Evolutionary conservation across 2,329 filamentous ascomycete species (phyloP), one percentile per base, ranked within the genome.

Genomic region (Fusarium succisae): DNA sequence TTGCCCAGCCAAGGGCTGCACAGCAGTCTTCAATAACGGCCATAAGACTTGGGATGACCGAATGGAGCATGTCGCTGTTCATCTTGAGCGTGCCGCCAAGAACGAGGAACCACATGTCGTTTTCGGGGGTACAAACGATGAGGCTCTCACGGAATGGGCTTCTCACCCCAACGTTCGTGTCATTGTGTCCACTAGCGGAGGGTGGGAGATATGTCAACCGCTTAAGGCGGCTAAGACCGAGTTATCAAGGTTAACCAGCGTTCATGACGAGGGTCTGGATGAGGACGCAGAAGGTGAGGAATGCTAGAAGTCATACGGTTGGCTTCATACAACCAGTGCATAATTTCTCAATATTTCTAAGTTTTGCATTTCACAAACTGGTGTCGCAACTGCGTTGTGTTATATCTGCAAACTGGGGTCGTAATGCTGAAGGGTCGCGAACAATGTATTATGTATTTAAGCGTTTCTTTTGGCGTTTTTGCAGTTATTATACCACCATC

Each of bases 1-100:
- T 6, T 95, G 94, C 78, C 88, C 91, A 1, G 89, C 89, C 5
- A 76, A 79, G 0, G 89, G 88, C 70, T 98, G 95, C 80, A 78
- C 72, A 3, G 57, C 66, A 17, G 80, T 81, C 2, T 97, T 97
- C 78, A 80, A 85, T 78, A 80, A 85, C 11, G 93, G 92, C 0
- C 69, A 80, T 1, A 87, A 85, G 11, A 90, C 90, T 17, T 98
- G 95, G 95, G 93, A 96, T 66, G 88, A 91, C 65, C 87, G 93
- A 30, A 94, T 97, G 91, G 95, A 98, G 81, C 95, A 98, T 82
- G 90, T 97, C 6, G 94, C 93, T 1, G 87, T 90, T 66, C 95
- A 98, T 80, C 87, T 96, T 51, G 94, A 96, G 53, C 71, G 62
- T 41, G 84, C 82, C 1, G 84, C 78, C 24, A 69, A 67, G 8